Base-by-base conservation (phyloP, 2,329 filamentous ascomycete species). In the Amphichorda felina region DNA sequence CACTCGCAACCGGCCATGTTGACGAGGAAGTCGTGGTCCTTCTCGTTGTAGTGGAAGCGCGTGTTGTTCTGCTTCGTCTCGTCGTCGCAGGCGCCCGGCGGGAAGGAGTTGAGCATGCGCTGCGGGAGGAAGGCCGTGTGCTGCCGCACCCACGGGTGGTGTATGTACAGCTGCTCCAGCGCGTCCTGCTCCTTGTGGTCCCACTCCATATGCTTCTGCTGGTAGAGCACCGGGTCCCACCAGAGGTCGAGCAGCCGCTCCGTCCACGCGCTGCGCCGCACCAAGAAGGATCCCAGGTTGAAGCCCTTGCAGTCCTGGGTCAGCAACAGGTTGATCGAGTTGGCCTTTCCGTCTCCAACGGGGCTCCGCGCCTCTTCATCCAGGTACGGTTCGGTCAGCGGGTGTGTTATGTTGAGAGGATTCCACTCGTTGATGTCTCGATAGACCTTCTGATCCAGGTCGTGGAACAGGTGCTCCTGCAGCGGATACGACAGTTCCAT, bases 1-100 rank as follows among this genome's bases (percentile, higher is more conserved):
- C 85, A 96, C 57, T 94, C 82, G 55, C 91, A 98, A 4, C 91
- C 91, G 5, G 91, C 91, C 89, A 98, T 96, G 58, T 95, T 98
- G 49, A 98, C 89, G 32, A 96, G 48, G 51, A 98, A 95, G 56
- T 98, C 91, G 19, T 85, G 75, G 40, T 93, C 87, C 29, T 75
- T 68, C 57, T 91, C 70, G 46, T 82, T 70, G 56, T 98, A 98
- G 59, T 98, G 93, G 41, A 93, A 80, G 13, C 70, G 70, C 2
- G 76, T 72, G 48, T 95, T 75, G 47, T 82, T 77, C 35, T 75
- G 75, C 13, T 53, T 52, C 4, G 41, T 44, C 39, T 80, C 77
- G 33, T 87, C 82, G 21, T 78, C 80, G 56, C 91, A 98, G 2
- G 91, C 91, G 7, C 87, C 89, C 0, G 76, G 75, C 0, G 91